Conservation (phyloP, 1,284 basidiomycete species). For the Ustilago loliicola region DNA sequence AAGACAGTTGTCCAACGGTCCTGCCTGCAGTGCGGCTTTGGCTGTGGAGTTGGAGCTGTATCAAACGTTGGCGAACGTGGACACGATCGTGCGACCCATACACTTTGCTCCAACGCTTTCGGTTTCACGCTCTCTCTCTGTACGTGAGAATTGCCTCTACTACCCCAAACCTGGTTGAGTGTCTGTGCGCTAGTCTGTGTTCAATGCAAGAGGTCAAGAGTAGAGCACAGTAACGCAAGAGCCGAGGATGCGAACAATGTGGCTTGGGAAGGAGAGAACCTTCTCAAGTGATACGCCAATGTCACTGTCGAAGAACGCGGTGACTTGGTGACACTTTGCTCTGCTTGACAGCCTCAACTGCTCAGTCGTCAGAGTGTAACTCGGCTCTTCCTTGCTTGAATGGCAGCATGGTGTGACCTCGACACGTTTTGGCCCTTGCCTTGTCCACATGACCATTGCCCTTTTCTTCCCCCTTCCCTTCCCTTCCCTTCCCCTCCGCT, state of each 20-base stretch:
- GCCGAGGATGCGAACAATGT: no score
- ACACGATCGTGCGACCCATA: conserved; percentile 51
- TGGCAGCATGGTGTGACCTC: conserved; percentile 2
- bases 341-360: conserved; percentile 6
- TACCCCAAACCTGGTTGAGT: neutral
- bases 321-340: neutral
- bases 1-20: conserved; percentile 18
- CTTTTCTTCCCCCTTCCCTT: neutral
- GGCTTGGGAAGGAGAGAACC: no score
- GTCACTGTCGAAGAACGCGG: conserved; percentile 1
- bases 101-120: neutral
- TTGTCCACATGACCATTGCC: conserved; percentile 7
- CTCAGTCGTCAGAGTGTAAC: neutral
- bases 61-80: conserved; percentile 43
- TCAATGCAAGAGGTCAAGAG: no score
- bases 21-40: neutral
- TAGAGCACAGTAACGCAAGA: no score
- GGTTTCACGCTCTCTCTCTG: neutral
- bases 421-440: neutral
- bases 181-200: neutral
- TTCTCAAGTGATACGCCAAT: neutral
- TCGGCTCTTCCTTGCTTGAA: neutral
- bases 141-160: neutral
- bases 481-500: neutral
- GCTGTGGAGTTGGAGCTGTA: conserved; percentile 1